These are phyloP conservation scores for Diddensiella santjacobensis DNA, from an alignment of 805 yeast species.

Conservation along the genomic window DNA sequence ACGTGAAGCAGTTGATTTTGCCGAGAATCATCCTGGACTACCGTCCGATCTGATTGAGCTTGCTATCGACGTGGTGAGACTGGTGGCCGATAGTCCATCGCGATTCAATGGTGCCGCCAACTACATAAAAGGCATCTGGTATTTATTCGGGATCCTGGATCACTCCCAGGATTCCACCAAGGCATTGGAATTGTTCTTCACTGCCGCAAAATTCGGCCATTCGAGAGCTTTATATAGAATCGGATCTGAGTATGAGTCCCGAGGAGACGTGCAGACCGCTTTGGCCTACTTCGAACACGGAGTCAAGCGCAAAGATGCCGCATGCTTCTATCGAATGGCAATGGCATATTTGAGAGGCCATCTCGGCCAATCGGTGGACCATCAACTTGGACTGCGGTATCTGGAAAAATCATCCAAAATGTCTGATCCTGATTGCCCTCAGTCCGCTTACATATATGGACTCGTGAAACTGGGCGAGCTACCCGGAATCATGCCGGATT, in stretches of 20 bases:
- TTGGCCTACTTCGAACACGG: slow-evolving; percentile 35
- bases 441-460: slow-evolving; percentile 38
- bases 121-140: slow-evolving; percentile 31
- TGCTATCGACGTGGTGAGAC: slow-evolving; percentile 25
- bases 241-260: slow-evolving; percentile 33
- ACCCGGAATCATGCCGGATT: slow-evolving; percentile 8
- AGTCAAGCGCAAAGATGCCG: slow-evolving; percentile 34
- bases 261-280: slow-evolving; percentile 31
- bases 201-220: slow-evolving; percentile 32
- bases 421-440: slow-evolving; percentile 39
- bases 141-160: slow-evolving; percentile 29
- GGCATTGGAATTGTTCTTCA: slow-evolving; percentile 28
- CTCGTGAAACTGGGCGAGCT: slow-evolving; percentile 35
- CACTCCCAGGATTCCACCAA: slow-evolving; percentile 15
- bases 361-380: slow-evolving; percentile 28
- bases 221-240: slow-evolving; percentile 37
- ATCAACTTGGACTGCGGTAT: slow-evolving; percentile 24
- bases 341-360: slow-evolving; percentile 34
- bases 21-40: slow-evolving; percentile 30
- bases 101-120: slow-evolving; percentile 27
- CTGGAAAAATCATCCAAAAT: slow-evolving; percentile 28
- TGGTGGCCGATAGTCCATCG: slow-evolving; percentile 21
- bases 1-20: slow-evolving; percentile 27
- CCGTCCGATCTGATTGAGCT: slow-evolving; percentile 19
- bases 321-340: slow-evolving; percentile 37